Base-by-base conservation (phyloP, 306 rosid genomes). In the Quercus ilex region DNA sequence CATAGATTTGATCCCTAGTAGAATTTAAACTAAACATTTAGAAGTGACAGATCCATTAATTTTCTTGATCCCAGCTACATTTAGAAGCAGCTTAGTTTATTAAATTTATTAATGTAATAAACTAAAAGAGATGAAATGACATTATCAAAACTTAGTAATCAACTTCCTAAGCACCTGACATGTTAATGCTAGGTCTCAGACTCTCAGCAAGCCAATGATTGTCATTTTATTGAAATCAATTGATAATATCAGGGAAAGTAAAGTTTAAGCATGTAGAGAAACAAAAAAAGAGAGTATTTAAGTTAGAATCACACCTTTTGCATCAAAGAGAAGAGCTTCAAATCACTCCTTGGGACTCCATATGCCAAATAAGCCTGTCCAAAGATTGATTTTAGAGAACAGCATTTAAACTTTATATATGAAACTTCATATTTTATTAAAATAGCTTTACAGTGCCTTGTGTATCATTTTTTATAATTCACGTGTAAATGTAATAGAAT, bases 261-360 rank as follows among this genome's bases (percentile, higher is more conserved):
- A 55, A 43, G 38, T 15, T 43, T 23, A 52, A 63, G 52, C 53
- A 31, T 13, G 21, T 11, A 69, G 19, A 9, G 14, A 75, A 80
- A 65, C 52, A 6, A 49, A 60, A 59, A 25, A 19, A 1, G 75
- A 60, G 35, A 58, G 20, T 15, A 64, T 21, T 63, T 60, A n/a
- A 26, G 67, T 74, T 56, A 68, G 83, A 73, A 77, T 53, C 84
- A 43, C 69, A 89, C 96, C 93, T 91, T 91, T 84, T 91, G 96
- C 96, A 87, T 79, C 79, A 91, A 86, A 74, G 92, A 91, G 85
- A 91, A 91, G 56, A 91, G 85, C 80, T 91, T 91, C 78, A 91
- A 85, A 73, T 91, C 96, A 82, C 90, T 89, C 83, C 87, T 87
- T 43, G 96, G 96, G 81, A 91, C 96, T 83, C 96, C 96, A 79